Conservation (phyloP, 176 grass and related monocot genomes). For the Hordeum vulgare region DNA sequence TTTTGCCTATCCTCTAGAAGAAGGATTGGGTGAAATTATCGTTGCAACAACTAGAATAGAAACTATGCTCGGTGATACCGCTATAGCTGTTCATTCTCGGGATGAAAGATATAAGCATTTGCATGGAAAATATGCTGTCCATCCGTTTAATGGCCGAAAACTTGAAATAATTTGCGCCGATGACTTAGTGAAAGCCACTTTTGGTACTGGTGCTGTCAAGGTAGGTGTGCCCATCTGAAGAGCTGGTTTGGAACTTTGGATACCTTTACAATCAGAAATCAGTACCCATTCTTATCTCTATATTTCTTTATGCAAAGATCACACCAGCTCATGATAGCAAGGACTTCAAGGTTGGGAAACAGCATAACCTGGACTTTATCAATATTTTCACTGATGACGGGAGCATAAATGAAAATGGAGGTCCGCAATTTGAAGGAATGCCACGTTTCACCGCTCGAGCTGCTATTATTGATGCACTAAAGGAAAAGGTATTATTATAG, state of each 20-base stretch:
- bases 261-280: neutral
- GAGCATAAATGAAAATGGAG: conserved; percentile 71
- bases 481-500: conserved; percentile 52
- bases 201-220: conserved; percentile 97
- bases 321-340: conserved; percentile 89
- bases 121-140: conserved; percentile 69
- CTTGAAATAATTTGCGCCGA: conserved; percentile 82
- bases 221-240: conserved; percentile 26
- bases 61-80: conserved; percentile 90
- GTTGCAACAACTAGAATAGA: conserved; percentile 91
- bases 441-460: conserved; percentile 59
- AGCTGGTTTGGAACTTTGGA: neutral
- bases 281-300: neutral
- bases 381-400: conserved; percentile 93
- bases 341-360: conserved; percentile 89
- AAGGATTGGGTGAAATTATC: conserved; percentile 72
- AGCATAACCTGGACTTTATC: conserved; percentile 83
- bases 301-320: conserved; percentile 52
- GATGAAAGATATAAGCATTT: conserved; percentile 78
- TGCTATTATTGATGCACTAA: conserved; percentile 63
- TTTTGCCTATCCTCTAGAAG: conserved; percentile 89
- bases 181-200: conserved; percentile 64
- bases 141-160: conserved; percentile 75
- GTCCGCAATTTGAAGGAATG: conserved; percentile 75
- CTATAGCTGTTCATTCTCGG: conserved; percentile 84